A percentile compares a stretch with the other conserved stretches of the same genome.
Evolutionary conservation across 1,284 basidiomycete genomes (phyloP).

Genomic region (Megacollybia platyphylla): DNA sequence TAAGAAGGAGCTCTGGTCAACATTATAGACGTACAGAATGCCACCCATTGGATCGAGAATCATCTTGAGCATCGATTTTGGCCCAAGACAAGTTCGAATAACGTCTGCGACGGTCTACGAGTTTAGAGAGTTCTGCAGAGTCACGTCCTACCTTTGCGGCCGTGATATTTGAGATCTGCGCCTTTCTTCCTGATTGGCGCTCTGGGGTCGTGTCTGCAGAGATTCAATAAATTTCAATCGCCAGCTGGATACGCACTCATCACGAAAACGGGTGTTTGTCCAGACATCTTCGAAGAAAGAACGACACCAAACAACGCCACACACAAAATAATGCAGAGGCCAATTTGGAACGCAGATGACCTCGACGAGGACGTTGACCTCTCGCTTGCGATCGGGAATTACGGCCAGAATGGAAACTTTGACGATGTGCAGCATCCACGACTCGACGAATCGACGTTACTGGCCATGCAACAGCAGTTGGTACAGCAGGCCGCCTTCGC

Average conservation of each 20-base stretch:
- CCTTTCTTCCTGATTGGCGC: constrained; percentile 88
- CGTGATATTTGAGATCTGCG: constrained; percentile 94
- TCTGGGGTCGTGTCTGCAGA: constrained; percentile 80
- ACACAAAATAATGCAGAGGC: constrained; percentile 21
- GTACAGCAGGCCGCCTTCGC: constrained; percentile 68
- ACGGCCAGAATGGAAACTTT: constrained; percentile 53
- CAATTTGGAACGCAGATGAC: constrained; percentile 56
- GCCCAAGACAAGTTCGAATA: constrained; percentile 95
- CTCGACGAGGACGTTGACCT: constrained; percentile 71
- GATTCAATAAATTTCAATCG: constrained; percentile 2
- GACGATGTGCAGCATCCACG: constrained; percentile 53
- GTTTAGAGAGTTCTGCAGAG: background rate
- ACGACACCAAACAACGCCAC: too few species aligned
- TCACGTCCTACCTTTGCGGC: constrained; percentile 73
- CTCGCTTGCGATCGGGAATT: constrained; percentile 56
- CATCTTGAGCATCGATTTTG: constrained; percentile 99
- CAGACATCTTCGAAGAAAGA: constrained; percentile 20
- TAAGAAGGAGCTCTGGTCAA: background rate
- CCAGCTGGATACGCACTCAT: constrained; percentile 36
- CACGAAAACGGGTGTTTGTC: constrained; percentile 64
- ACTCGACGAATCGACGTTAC: constrained; percentile 53
- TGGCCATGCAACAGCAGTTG: constrained; percentile 69
- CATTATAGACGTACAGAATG: constrained; percentile 56
- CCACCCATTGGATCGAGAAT: constrained; percentile 97
- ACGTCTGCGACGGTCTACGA: constrained; percentile 92